Evolutionary conservation across 2,329 filamentous ascomycete species (phyloP), one percentile per base, ranked within the genome.

Genomic region (Botrytis cinerea): DNA sequence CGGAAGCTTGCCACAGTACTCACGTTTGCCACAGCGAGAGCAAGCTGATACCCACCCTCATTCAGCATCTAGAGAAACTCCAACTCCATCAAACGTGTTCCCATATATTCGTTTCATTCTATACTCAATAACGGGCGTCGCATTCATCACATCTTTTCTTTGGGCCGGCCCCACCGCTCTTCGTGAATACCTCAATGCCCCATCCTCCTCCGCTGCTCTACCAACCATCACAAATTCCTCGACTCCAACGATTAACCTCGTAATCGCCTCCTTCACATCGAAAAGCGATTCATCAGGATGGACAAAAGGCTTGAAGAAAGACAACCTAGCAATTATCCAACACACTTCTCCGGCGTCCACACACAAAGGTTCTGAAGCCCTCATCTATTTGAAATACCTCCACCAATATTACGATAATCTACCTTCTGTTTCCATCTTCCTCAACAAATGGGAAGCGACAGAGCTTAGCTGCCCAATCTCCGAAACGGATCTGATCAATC

Each of bases 141-240:
- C 61, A 8, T 72, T 72, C 14, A 72, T 72, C 22, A 59, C 40
- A 68, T 72, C 70, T 28, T 40, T 71, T 28, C n/a, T 64, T 45
- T 71, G 40, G 54, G 46, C 46, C 16, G 46, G 64, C 6, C 64
- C 64, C 4, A 16, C 22, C 43, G 45, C 64, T 18, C 45, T 67
- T 67, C 64, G 32, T 18, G 25, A 32, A 51, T 67, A 51, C 45
- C 64, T 67, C 45, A 38, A 67, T 67, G 64, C 32, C 16, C 45
- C 46, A 20, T 67, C 32, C 32, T 54, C 32, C 28, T 38, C 43
- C 43, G 48, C 63, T 38, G 14, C 46, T 57, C 54, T 38, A 46
- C 62, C 59, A 20, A 71, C 43, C 32, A 35, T 48, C 45, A 46
- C 69, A 22, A 40, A 45, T 51, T 45, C 45, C 35, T 71, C 70